phyloP scores from a whole-genome alignment of 2,329 filamentous ascomycete species.

The Onygenales sp. region DNA sequence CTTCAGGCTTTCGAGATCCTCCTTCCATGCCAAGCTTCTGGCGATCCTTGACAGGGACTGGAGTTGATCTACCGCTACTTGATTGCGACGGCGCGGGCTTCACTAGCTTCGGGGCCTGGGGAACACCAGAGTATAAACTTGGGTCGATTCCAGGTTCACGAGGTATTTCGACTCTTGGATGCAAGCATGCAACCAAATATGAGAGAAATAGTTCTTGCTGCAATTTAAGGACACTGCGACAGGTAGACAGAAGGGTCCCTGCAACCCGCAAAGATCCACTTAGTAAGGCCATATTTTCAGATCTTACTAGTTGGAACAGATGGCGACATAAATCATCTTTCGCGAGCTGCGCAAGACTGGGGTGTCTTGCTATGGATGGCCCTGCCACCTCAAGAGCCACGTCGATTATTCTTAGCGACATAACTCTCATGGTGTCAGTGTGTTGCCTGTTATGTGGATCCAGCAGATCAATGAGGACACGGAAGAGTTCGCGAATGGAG shows the following conservation, averaged over 20 bases:
- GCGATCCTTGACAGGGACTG: conserved; percentile 82
- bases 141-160: conserved; percentile 84
- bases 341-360: conserved; percentile 74
- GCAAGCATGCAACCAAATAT: conserved; percentile 86
- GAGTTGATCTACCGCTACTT: conserved; percentile 74
- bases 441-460: conserved; percentile 89
- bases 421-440: conserved; percentile 90
- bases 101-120: conserved; percentile 77
- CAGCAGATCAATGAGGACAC: conserved; percentile 84
- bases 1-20: conserved; percentile 83
- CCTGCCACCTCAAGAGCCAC: conserved; percentile 94
- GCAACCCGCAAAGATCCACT: conserved; percentile 89
- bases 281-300: conserved; percentile 90
- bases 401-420: conserved; percentile 94
- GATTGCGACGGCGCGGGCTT: conserved; percentile 68
- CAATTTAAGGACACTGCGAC: conserved; percentile 79
- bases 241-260: conserved; percentile 82
- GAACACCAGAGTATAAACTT: conserved; percentile 83
- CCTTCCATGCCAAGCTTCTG: conserved; percentile 90
- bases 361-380: conserved; percentile 87
- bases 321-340: conserved; percentile 90
- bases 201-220: conserved; percentile 95
- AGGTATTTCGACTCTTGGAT: conserved; percentile 90
- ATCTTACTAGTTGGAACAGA: conserved; percentile 90
- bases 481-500: conserved; percentile 87